phyloP scores from a whole-genome alignment of 2,329 filamentous ascomycete genomes.

The Calonectria pauciramosa region DNA sequence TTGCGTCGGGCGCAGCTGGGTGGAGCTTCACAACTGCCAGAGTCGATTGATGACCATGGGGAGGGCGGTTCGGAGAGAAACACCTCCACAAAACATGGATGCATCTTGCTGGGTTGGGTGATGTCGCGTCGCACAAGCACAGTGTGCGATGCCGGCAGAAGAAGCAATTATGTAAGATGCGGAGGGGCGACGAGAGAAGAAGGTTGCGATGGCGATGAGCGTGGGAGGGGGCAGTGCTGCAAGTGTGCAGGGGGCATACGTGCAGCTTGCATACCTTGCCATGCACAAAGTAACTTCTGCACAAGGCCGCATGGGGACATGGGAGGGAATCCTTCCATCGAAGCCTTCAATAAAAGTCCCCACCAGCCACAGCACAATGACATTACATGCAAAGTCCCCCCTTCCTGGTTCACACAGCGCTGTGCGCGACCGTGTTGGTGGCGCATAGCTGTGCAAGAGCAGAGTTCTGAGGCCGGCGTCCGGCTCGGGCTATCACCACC shows the following conservation, averaged over 20 bases:
- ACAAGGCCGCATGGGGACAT: not conserved
- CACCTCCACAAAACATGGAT: conserved; percentile 1
- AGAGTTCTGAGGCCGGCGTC: not conserved
- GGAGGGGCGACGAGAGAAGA: conserved; percentile 5
- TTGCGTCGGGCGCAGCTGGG: not conserved
- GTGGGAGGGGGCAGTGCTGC: conserved; percentile 16
- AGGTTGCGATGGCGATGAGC: conserved; percentile 7
- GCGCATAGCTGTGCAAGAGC: not conserved
- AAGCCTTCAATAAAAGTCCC: conserved; percentile 12
- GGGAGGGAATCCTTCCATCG: conserved; percentile 23
- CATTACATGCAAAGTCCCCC: not conserved
- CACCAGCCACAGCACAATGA: conserved; percentile 10
- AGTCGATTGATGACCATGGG: not conserved
- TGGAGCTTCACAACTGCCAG: not conserved
- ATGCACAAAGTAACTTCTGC: conserved; percentile 14
- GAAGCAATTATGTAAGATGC: conserved; percentile 7
- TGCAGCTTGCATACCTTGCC: conserved; percentile 3
- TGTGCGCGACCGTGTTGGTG: conserved; percentile 17
- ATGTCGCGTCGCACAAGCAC: conserved; percentile 9
- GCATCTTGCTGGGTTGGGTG: not conserved
- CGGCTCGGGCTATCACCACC: not conserved
- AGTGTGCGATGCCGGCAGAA: not conserved
- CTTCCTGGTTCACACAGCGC: not conserved
- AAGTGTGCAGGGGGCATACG: conserved; percentile 4
- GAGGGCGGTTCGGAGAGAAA: not conserved